phyloP scores from a whole-genome alignment of 768 basidiomycete genomes.

The Termitomyces sp. region DNA sequence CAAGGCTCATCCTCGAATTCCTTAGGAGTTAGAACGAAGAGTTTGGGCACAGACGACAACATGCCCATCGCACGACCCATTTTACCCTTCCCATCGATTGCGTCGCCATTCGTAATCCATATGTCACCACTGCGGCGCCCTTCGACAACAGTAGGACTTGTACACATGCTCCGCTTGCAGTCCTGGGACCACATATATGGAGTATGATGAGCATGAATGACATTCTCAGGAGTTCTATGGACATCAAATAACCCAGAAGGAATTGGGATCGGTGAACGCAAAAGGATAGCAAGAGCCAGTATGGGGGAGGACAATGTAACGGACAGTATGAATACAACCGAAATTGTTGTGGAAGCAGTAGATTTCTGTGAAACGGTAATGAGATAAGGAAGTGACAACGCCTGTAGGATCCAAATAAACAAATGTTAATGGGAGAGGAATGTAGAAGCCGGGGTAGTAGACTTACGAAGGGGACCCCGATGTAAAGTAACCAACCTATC shows the following conservation, averaged over 20 bases:
- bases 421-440: not conserved
- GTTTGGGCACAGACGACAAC: constrained; percentile 59
- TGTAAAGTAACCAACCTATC: constrained; percentile 60
- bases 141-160: constrained; percentile 66
- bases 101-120: constrained; percentile 72
- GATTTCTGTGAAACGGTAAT: constrained; percentile 36
- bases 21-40: constrained; percentile 61
- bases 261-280: constrained; percentile 62
- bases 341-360: constrained; percentile 32
- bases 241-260: constrained; percentile 62
- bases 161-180: constrained; percentile 62
- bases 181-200: constrained; percentile 46
- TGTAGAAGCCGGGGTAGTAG: not conserved
- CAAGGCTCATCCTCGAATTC: constrained; percentile 42
- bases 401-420: constrained; percentile 30
- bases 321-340: constrained; percentile 57
- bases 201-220: constrained; percentile 40
- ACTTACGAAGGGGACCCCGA: constrained; percentile 71
- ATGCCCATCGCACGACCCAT: constrained; percentile 61
- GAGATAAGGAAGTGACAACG: constrained; percentile 62
- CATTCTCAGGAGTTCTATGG: constrained; percentile 38
- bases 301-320: constrained; percentile 68
- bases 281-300: constrained; percentile 56
- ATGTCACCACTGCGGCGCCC: constrained; percentile 71
- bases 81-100: constrained; percentile 61